Percentiles rank a stretch among this genome's conserved stretches.
These are phyloP conservation scores for Fusarium acutatum DNA, from an alignment of 2,329 filamentous ascomycete genomes.

Conservation along the genomic window DNA sequence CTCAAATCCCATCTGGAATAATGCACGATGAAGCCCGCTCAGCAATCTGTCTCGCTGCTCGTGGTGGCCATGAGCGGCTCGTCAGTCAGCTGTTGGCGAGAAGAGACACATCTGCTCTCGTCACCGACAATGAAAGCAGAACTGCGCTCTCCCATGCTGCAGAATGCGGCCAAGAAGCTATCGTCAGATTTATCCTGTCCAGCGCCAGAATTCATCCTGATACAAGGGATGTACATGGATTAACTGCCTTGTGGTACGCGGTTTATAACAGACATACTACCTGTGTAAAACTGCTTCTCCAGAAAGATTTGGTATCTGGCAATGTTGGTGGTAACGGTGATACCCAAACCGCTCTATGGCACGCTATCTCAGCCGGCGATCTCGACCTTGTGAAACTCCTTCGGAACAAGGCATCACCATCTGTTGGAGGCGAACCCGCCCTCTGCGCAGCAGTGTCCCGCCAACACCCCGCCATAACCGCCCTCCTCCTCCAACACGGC, in stretches of 20 bases:
- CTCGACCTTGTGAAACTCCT: neutral
- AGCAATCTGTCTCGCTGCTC: neutral
- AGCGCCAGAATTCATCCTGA: neutral
- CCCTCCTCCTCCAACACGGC: fast-evolving
- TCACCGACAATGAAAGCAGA: neutral
- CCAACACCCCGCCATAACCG: fast-evolving
- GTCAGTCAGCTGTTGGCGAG: neutral
- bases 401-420: neutral
- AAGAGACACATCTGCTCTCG: neutral
- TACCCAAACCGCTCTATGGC: neutral
- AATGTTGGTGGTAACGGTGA: neutral
- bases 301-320: neutral
- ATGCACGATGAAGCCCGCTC: fast-evolving
- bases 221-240: neutral
- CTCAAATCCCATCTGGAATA: fast-evolving
- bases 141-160: slow-evolving; percentile 5
- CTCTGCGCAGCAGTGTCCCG: neutral
- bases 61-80: neutral
- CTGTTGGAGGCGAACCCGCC: neutral
- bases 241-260: neutral
- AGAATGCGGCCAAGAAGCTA: neutral
- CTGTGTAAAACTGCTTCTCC: neutral
- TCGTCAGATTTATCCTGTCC: neutral
- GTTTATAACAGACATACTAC: fast-evolving
- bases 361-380: neutral